Evolutionary conservation across 805 yeast genomes (phyloP).

Genomic region (Candida sakaeoensis): DNA sequence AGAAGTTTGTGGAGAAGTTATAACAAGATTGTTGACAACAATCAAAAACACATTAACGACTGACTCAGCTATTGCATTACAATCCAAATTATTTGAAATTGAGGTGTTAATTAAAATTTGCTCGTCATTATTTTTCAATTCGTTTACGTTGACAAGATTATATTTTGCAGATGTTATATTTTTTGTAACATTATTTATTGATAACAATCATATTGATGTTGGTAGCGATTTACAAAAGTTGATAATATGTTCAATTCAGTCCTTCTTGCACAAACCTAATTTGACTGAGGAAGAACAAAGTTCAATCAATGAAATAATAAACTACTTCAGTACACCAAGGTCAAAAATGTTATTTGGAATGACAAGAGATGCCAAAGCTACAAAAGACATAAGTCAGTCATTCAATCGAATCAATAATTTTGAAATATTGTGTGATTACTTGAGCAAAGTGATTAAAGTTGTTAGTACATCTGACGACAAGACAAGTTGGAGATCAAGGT

Average conservation of each 20-base stretch:
- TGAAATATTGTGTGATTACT: slow-evolving; percentile 55
- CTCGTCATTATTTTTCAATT: slow-evolving; percentile 67
- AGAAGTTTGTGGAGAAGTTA: slow-evolving; percentile 65
- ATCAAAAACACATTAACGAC: slow-evolving; percentile 47
- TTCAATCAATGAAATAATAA: slow-evolving; percentile 46
- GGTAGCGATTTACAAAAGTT: slow-evolving; percentile 60
- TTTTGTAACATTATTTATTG: slow-evolving; percentile 60
- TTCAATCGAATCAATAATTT: slow-evolving; percentile 44
- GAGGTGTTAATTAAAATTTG: slow-evolving; percentile 62
- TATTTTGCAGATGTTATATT: slow-evolving; percentile 70
- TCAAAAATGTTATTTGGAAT: slow-evolving; percentile 68
- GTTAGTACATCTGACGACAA: slow-evolving; percentile 46
- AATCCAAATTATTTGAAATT: slow-evolving; percentile 64
- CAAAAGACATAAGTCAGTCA: slow-evolving; percentile 29
- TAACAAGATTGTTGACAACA: slow-evolving; percentile 52
- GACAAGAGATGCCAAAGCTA: slow-evolving; percentile 48
- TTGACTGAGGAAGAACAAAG: slow-evolving; percentile 37
- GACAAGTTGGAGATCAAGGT: slow-evolving; percentile 57
- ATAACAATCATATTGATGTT: slow-evolving; percentile 49
- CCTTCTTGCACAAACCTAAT: slow-evolving; percentile 56
- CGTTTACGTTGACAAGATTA: slow-evolving; percentile 55
- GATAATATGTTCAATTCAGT: slow-evolving; percentile 63
- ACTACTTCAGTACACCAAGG: slow-evolving; percentile 54
- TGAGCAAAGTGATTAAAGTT: slow-evolving; percentile 50
- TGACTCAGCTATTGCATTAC: slow-evolving; percentile 37